phyloP scores from a whole-genome alignment of 1,139 yeast species.

The Nakaseomyces bracarensis region DNA sequence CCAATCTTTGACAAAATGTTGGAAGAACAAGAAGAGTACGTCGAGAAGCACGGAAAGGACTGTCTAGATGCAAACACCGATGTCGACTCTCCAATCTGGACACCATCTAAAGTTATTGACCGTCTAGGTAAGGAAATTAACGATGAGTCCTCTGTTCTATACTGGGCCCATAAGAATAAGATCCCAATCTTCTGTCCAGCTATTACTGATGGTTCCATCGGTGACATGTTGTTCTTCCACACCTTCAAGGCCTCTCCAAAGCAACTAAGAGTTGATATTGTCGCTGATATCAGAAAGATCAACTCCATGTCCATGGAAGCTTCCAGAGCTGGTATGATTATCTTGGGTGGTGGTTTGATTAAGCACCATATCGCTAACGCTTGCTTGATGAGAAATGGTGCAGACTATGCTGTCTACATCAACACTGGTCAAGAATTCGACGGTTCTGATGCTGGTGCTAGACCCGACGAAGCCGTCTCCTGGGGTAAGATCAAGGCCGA shows the following conservation, averaged over 20 bases:
- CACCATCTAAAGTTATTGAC: conserved; percentile 88
- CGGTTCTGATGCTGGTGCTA: conserved; percentile 98
- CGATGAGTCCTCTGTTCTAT: conserved; percentile 86
- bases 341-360: conserved; percentile 91
- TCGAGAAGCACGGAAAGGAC: conserved; percentile 40
- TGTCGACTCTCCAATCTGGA: conserved; percentile 61
- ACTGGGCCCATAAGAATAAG: conserved; percentile 95
- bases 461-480: conserved; percentile 97
- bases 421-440: conserved; percentile 98
- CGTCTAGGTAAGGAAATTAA: conserved; percentile 91
- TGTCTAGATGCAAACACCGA: conserved; percentile 44
- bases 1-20: conserved; percentile 82
- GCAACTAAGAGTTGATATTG: conserved; percentile 83
- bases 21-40: conserved; percentile 75
- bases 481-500: conserved; percentile 99
- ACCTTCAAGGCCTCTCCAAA: conserved; percentile 90
- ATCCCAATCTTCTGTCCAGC: conserved; percentile 98
- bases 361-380: conserved; percentile 98
- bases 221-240: conserved; percentile 97
- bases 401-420: conserved; percentile 93
- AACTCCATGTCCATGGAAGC: conserved; percentile 96
- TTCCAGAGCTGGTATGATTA: conserved; percentile 89
- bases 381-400: conserved; percentile 97
- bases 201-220: conserved; percentile 93
- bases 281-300: conserved; percentile 82